Evolutionary conservation across 1,284 basidiomycete genomes (phyloP).

Genomic region (Pisolithus thermaeus): DNA sequence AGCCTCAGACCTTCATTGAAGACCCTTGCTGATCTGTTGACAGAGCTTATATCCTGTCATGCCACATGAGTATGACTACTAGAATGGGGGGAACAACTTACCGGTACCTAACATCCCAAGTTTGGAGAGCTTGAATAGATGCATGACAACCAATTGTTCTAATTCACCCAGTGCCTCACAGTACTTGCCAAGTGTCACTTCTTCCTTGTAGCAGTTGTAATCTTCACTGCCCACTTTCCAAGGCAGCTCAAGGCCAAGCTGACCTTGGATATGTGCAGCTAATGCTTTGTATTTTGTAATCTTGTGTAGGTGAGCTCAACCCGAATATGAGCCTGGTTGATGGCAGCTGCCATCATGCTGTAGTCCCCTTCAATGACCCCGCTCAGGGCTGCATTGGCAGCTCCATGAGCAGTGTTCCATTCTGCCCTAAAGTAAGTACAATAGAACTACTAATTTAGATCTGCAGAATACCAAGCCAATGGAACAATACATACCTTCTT

Average conservation of each 20-base stretch:
- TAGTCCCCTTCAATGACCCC: not conserved
- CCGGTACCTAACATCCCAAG: conserved; percentile 3
- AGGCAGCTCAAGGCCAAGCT: not conserved
- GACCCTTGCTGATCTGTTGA: conserved; percentile 6
- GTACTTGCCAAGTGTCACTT: not conserved
- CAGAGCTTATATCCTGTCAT: conserved; percentile 7
- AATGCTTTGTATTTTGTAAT: not conserved
- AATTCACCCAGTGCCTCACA: not conserved
- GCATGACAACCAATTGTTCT: conserved; percentile 4
- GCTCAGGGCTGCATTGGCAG: too few relatives aligned
- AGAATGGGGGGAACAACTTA: not conserved
- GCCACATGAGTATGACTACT: not conserved
- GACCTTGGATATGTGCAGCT: not conserved
- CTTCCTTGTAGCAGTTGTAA: not conserved
- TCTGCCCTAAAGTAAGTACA: too few relatives aligned
- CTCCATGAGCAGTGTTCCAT: too few relatives aligned
- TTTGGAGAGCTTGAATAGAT: conserved; percentile 5
- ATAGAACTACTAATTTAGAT: too few relatives aligned
- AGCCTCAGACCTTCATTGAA: conserved; percentile 1
- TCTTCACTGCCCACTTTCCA: conserved; percentile 1
- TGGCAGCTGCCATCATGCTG: not conserved
- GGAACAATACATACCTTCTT: not conserved
- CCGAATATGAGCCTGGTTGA: not conserved
- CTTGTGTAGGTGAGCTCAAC: not conserved
- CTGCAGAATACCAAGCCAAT: not conserved